Evolutionary conservation across 2,329 filamentous ascomycete species (phyloP), one percentile per base, ranked within the genome.

Genomic region (Penicillium sp.): DNA sequence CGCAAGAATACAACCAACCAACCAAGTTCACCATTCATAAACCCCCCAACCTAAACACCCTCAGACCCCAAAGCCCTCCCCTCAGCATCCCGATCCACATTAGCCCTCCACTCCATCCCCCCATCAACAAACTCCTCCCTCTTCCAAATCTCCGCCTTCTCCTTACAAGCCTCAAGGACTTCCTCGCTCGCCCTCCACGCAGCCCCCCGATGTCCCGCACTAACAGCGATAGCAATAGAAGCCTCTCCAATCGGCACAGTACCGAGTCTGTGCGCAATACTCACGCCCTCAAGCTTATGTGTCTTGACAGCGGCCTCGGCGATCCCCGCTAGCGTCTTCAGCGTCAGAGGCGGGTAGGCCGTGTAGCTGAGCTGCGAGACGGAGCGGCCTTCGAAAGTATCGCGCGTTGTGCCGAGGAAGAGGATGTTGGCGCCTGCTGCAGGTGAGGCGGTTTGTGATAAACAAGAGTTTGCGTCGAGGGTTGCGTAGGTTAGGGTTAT

Each of bases 111-210:
- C 45, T 94, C 83, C 7, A 83, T 75, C n/a, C 69, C 81, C 17
- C 87, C 90, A 62, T 89, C 88, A 21, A 66, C 86, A 80, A 97
- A 97, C 73, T 91, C 89, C 78, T 97, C 93, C 63, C 86, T 81
- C 78, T 97, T 97, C 93, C 93, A 97, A 42, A 99, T 88, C 79
- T 99, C 94, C n/a, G 91, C 91, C 64, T 82, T 86, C 55, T 84
- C 85, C 79, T 97, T 99, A 70, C 90, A 91, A 72, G 85, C 80
- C 78, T 97, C 93, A 58, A 97, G 78, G 35, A 92, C 89, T 77
- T 95, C 91, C 78, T 97, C 93, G 0, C 90, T 93, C 0, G 89
- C 93, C 67, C 80, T 78, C 93, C 93, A 99, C 6, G 91, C 93
- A 15, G 89, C 90, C 66, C 89, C 84, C 8, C 94, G 82, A 77